A percentile compares a stretch with the other conserved stretches of the same genome.
Conservation (phyloP, 2,329 filamentous ascomycete genomes). For the Falciphora oryzae region DNA sequence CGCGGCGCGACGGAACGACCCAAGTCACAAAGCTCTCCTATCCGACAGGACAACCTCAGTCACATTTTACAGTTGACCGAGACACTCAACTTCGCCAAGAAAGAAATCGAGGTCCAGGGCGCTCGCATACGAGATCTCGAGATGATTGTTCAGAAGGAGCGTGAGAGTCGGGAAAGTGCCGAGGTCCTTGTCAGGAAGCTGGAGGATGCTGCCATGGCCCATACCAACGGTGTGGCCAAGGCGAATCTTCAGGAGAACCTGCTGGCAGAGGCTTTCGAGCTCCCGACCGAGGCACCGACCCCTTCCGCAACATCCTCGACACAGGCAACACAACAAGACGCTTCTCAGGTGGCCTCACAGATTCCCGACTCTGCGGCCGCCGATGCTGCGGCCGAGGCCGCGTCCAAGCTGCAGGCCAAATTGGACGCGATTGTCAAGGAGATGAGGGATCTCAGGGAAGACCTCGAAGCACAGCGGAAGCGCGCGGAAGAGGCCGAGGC, state of each 20-base stretch:
- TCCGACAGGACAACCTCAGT: constrained; percentile 54
- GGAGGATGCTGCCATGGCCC: constrained; percentile 45
- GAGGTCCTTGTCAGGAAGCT: constrained; percentile 75
- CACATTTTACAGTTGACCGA: constrained; percentile 84
- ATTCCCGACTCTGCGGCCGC: background rate
- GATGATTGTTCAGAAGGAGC: constrained; percentile 69
- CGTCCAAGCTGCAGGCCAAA: constrained; percentile 54
- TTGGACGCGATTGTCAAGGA: constrained; percentile 73
- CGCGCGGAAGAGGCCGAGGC: constrained; percentile 76
- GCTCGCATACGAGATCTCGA: constrained; percentile 77
- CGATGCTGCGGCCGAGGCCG: constrained; percentile 5
- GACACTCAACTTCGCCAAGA: constrained; percentile 74
- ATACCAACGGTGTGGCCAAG: constrained; percentile 33
- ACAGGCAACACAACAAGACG: background rate
- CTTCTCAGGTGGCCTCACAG: background rate
- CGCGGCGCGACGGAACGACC: constrained; percentile 70
- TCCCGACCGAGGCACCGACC: constrained; percentile 28
- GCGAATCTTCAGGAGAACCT: constrained; percentile 29
- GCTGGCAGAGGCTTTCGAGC: constrained; percentile 42
- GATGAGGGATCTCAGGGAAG: constrained; percentile 73
- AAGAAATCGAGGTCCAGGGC: constrained; percentile 79
- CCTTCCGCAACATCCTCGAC: constrained; percentile 21
- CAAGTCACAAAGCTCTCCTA: constrained; percentile 53
- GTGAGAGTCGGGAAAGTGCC: constrained; percentile 73
- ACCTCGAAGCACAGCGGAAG: constrained; percentile 71